Evolutionary conservation across 495 filamentous ascomycete genomes (phyloP).

Genomic region (Xylaria nigripes): DNA sequence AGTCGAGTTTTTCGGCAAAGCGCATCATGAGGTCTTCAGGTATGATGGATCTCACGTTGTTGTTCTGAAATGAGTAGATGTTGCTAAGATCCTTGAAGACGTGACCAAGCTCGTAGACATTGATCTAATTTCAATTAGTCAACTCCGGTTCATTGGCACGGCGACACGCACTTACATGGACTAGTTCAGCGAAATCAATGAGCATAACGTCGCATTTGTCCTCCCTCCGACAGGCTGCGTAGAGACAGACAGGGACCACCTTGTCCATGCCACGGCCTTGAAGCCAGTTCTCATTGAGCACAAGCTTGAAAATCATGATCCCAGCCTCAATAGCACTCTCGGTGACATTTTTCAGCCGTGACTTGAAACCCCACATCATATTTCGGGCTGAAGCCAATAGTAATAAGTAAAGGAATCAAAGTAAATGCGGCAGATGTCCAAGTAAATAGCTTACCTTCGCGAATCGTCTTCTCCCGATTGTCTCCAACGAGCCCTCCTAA

Average conservation of each 20-base stretch:
- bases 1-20: slow-evolving; percentile 84
- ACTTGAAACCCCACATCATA: slow-evolving; percentile 36
- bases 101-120: slow-evolving; percentile 84
- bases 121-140: slow-evolving; percentile 46
- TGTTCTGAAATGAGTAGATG: slow-evolving; percentile 48
- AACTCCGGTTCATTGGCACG: neutral
- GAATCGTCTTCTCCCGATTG: slow-evolving; percentile 61
- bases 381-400: slow-evolving; percentile 22
- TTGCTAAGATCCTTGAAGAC: slow-evolving; percentile 70
- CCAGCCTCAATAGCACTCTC: slow-evolving; percentile 53
- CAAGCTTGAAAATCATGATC: slow-evolving; percentile 68
- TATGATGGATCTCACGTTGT: slow-evolving; percentile 50
- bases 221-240: slow-evolving; percentile 68
- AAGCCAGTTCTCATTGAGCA: slow-evolving; percentile 69
- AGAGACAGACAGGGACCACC: slow-evolving; percentile 79
- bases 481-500: slow-evolving; percentile 35
- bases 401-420: neutral
- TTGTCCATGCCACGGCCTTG: slow-evolving; percentile 79
- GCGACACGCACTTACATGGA: slow-evolving; percentile 35
- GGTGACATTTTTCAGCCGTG: slow-evolving; percentile 45
- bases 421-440: neutral
- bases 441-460: slow-evolving; percentile 43
- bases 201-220: slow-evolving; percentile 63
- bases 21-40: slow-evolving; percentile 82
- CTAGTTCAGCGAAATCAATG: slow-evolving; percentile 87